phyloP scores from a whole-genome alignment of 371 early-diverging fungal species.

The Rhizopus delemar region DNA sequence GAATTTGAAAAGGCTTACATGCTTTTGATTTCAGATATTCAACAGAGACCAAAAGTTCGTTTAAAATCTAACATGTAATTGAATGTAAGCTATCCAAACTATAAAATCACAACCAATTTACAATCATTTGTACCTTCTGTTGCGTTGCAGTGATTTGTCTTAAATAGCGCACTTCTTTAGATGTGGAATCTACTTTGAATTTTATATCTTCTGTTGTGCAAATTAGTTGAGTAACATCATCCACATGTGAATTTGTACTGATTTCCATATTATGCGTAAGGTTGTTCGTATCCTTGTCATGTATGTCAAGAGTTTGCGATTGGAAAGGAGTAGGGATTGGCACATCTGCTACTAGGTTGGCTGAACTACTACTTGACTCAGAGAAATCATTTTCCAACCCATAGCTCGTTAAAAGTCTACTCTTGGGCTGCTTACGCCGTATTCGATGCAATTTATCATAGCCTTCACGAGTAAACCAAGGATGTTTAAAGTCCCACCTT shows the following conservation, averaged over 20 bases:
- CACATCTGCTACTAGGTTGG: background rate
- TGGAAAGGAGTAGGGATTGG: background rate
- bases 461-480: conserved; percentile 17
- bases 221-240: conserved; percentile 5
- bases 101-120: background rate
- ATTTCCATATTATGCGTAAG: background rate
- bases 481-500: conserved; percentile 29
- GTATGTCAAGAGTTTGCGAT: background rate
- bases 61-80: conserved; percentile 10
- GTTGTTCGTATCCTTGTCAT: background rate
- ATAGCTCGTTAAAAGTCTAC: conserved; percentile 1
- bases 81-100: background rate
- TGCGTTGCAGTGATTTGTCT: conserved; percentile 11
- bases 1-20: background rate
- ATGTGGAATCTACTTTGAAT: conserved; percentile 17
- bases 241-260: background rate
- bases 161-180: conserved; percentile 17
- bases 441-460: conserved; percentile 21
- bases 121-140: conserved; percentile 14
- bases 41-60: conserved; percentile 11
- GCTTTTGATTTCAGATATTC: conserved; percentile 9
- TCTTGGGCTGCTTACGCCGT: conserved; percentile 20
- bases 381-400: background rate
- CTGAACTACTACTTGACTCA: background rate
- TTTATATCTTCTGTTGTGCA: conserved; percentile 10